phyloP scores from a whole-genome alignment of 495 filamentous ascomycete genomes.

The Hypoxylon lenormandii region DNA sequence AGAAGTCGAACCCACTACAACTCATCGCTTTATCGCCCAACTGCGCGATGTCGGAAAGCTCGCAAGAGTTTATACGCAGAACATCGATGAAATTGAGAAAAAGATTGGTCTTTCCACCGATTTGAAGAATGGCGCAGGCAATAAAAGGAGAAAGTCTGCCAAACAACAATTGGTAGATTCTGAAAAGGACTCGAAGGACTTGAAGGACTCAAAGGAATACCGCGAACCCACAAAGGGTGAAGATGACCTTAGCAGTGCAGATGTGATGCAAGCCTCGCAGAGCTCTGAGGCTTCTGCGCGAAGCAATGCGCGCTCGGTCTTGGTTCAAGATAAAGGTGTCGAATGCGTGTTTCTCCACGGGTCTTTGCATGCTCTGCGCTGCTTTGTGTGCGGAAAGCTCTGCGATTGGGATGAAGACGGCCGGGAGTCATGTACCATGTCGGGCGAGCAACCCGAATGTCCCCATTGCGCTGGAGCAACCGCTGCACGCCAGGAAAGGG shows the following conservation, averaged over 20 bases:
- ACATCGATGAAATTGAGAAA: conserved; percentile 76
- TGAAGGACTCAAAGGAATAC: conserved; percentile 33
- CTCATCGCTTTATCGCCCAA: conserved; percentile 71
- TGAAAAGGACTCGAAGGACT: conserved; percentile 41
- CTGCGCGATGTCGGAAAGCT: conserved; percentile 72
- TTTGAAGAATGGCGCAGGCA: conserved; percentile 68
- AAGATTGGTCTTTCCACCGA: conserved; percentile 69
- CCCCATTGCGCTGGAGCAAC: conserved; percentile 68
- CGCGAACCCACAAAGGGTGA: conserved; percentile 16
- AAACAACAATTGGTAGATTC: conserved; percentile 24
- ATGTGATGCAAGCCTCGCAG: conserved; percentile 31
- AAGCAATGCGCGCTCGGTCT: conserved; percentile 55
- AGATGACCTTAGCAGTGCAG: conserved; percentile 2
- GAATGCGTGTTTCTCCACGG: conserved; percentile 77
- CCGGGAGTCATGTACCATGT: conserved; percentile 61
- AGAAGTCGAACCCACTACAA: conserved; percentile 65
- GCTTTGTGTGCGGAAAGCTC: conserved; percentile 70
- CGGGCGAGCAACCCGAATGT: conserved; percentile 72
- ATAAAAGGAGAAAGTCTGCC: conserved; percentile 54
- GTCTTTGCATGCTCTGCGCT: conserved; percentile 69
- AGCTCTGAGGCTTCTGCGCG: conserved; percentile 29
- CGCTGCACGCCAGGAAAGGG: conserved; percentile 67
- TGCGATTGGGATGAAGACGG: conserved; percentile 70
- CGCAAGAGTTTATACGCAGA: conserved; percentile 76
- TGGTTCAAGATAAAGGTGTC: conserved; percentile 54